These are phyloP conservation scores for Gastrodia elata DNA, from an alignment of 106 monocot genomes.

Conservation along the genomic window DNA sequence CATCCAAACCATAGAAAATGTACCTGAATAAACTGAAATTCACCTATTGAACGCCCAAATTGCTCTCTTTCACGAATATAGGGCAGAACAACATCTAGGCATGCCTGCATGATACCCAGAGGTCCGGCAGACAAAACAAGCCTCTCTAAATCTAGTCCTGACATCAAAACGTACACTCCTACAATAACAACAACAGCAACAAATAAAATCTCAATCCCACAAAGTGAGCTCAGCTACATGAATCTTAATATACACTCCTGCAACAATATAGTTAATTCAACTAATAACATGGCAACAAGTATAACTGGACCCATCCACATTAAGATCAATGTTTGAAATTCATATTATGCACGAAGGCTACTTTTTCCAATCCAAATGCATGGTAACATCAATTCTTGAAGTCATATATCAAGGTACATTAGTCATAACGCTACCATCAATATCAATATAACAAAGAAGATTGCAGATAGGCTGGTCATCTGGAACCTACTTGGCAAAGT, in stretches of 20 bases:
- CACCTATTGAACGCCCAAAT: slow-evolving; percentile 91
- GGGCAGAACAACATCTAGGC: slow-evolving; percentile 78
- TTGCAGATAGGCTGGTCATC: background rate
- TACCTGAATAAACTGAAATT: slow-evolving; percentile 97
- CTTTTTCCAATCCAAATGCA: background rate
- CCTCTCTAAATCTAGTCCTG: slow-evolving; percentile 93
- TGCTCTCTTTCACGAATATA: slow-evolving; percentile 93
- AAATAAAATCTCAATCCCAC: no score
- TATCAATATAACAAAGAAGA: background rate
- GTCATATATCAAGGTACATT: background rate
- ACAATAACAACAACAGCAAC: no score
- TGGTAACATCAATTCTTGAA: background rate
- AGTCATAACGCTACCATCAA: background rate
- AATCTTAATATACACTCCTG: slow-evolving; percentile 99
- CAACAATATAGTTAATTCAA: slow-evolving; percentile 2
- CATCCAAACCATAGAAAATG: background rate
- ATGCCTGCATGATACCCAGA: slow-evolving; percentile 95
- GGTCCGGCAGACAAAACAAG: slow-evolving; percentile 93
- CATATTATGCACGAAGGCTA: background rate
- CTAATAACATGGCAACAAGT: background rate
- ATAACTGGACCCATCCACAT: background rate
- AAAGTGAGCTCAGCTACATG: no score
- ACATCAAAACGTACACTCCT: slow-evolving; percentile 99
- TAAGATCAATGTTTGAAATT: no score
- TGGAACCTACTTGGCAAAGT: background rate